Conservation (phyloP, 345 rosid species). For the Rhodomyrtus tomentosa region DNA sequence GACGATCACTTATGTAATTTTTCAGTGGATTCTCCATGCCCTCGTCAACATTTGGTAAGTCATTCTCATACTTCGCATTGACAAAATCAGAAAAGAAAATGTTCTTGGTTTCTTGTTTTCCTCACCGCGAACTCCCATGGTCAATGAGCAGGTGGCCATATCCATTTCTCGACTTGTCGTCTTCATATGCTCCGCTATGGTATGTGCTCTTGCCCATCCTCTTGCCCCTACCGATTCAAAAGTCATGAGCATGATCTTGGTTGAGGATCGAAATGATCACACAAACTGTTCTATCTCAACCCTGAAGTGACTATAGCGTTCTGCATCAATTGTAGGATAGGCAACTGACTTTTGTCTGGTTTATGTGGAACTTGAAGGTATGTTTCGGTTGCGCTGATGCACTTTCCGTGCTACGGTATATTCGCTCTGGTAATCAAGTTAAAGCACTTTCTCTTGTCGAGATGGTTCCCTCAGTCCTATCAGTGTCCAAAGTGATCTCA, state of each 20-base stretch:
- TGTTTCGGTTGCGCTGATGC: constrained; percentile 75
- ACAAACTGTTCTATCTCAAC: not conserved
- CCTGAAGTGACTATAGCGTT: not conserved
- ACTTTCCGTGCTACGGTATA: constrained; percentile 68
- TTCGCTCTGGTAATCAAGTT: constrained; percentile 59
- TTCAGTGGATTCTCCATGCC: constrained; percentile 89
- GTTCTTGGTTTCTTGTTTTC: not conserved
- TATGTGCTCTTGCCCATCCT: constrained; percentile 10
- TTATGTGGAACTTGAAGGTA: constrained; percentile 43
- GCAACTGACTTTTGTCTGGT: not conserved
- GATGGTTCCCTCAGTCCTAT: constrained; percentile 74
- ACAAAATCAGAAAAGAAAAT: not conserved
- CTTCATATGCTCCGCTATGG: constrained; percentile 86
- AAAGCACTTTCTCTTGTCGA: constrained; percentile 50
- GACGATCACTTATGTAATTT: constrained; percentile 65
- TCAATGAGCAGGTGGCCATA: constrained; percentile 87
- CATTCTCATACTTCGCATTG: not conserved
- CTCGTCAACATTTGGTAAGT: constrained; percentile 9
- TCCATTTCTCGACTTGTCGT: constrained; percentile 88
- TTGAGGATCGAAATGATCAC: not conserved
- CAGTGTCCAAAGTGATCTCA: constrained; percentile 25
- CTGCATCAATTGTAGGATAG: not conserved
- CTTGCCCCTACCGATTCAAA: not conserved
- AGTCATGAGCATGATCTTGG: not conserved
- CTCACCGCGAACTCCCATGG: not conserved